phyloP scores from a whole-genome alignment of 495 filamentous ascomycete genomes.

The Neurospora africana region DNA sequence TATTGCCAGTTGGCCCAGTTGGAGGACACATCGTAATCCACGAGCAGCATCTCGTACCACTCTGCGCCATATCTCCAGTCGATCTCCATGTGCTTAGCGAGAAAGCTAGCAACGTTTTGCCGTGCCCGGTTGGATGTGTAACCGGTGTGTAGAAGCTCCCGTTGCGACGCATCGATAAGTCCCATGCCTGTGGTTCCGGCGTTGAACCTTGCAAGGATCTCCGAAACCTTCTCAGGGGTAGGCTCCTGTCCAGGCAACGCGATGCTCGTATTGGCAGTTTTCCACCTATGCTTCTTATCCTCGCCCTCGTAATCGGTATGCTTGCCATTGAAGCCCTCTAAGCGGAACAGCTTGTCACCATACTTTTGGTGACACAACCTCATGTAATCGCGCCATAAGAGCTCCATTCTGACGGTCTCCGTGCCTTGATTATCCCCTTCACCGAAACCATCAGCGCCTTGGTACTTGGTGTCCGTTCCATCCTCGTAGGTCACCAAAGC shows the following conservation, averaged over 20 bases:
- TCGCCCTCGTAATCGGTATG: constrained; percentile 8
- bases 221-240: constrained; percentile 20
- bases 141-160: constrained; percentile 58
- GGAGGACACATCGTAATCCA: constrained; percentile 59
- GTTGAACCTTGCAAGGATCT: constrained; percentile 40
- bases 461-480: constrained; percentile 31
- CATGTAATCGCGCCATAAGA: constrained; percentile 72
- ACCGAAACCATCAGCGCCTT: constrained; percentile 39
- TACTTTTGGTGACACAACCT: constrained; percentile 58
- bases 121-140: constrained; percentile 62
- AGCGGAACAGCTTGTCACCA: constrained; percentile 44
- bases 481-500: constrained; percentile 53
- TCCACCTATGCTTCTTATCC: constrained; percentile 27
- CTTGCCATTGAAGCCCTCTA: constrained; percentile 47
- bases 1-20: constrained; percentile 80
- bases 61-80: constrained; percentile 71
- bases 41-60: constrained; percentile 61
- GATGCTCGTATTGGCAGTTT: constrained; percentile 11
- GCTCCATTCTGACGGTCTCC: constrained; percentile 53
- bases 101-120: constrained; percentile 61
- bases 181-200: constrained; percentile 56
- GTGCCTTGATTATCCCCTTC: constrained; percentile 61
- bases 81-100: constrained; percentile 59
- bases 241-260: constrained; percentile 20
- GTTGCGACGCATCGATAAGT: constrained; percentile 59